phyloP scores from a whole-genome alignment of 2,329 filamentous ascomycete species.

The Ilyonectria mors-panacis region DNA sequence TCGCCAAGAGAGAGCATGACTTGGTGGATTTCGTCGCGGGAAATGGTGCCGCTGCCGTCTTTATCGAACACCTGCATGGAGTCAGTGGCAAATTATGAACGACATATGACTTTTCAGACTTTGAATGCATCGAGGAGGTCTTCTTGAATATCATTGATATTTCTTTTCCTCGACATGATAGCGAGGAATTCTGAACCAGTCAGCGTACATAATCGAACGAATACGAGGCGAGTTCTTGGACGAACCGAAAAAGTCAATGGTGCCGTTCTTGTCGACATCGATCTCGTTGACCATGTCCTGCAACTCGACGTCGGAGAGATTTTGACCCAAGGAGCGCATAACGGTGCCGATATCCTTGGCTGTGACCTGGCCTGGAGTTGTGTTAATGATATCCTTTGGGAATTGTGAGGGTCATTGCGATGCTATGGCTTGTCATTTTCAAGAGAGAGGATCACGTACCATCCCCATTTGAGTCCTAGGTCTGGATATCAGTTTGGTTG shows the following conservation, averaged over 20 bases:
- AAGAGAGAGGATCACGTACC: conserved; percentile 69
- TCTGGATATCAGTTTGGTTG: neutral
- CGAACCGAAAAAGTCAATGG: conserved; percentile 90
- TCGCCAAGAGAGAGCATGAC: conserved; percentile 94
- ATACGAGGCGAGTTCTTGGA: conserved; percentile 7
- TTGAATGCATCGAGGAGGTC: conserved; percentile 92
- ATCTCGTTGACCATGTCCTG: conserved; percentile 97
- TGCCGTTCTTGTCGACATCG: conserved; percentile 92
- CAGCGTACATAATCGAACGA: conserved; percentile 23
- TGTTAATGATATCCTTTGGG: conserved; percentile 16
- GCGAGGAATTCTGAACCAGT: conserved; percentile 83
- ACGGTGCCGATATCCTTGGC: conserved; percentile 92
- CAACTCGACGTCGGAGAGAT: conserved; percentile 89
- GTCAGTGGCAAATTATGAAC: neutral
- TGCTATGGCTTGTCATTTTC: neutral
- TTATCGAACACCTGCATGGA: conserved; percentile 80
- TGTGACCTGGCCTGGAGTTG: conserved; percentile 82
- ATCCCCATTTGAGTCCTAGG: conserved; percentile 89
- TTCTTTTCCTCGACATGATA: conserved; percentile 96
- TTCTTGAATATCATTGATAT: conserved; percentile 91
- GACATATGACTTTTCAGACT: conserved; percentile 51
- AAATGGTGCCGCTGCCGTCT: conserved; percentile 93
- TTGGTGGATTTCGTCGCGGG: conserved; percentile 87
- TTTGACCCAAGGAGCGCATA: conserved; percentile 91
- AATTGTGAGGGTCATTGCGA: neutral